phyloP scores from a whole-genome alignment of 106 monocot genomes.

The Allium sativum region DNA sequence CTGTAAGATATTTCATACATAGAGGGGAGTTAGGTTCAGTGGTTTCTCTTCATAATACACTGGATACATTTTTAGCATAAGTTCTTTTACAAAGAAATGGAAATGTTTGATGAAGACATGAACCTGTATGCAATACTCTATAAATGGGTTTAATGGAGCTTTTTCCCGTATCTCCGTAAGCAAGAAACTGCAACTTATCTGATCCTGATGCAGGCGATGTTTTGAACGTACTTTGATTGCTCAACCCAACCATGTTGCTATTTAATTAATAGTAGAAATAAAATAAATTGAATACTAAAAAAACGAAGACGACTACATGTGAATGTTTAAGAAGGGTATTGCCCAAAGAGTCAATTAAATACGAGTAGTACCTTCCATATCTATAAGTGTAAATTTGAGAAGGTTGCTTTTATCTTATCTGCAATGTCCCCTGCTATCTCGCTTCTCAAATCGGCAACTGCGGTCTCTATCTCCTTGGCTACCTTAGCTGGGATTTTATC shows the following conservation, averaged over 20 bases:
- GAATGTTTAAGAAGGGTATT: too few relatives aligned
- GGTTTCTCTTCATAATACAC: not conserved
- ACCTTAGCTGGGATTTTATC: too few relatives aligned
- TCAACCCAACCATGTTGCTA: slow-evolving; percentile 75
- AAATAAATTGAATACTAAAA: not conserved
- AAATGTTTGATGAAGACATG: not conserved
- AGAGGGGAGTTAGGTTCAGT: not conserved
- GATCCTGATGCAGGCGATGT: slow-evolving; percentile 61
- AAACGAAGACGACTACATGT: not conserved
- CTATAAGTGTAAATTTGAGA: slow-evolving; percentile 38
- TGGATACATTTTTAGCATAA: not conserved
- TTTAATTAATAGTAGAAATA: not conserved
- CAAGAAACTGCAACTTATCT: slow-evolving; percentile 31
- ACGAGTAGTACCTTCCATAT: slow-evolving; percentile 40
- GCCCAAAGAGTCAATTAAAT: not conserved
- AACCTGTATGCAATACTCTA: slow-evolving; percentile 77
- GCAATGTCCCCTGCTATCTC: too few relatives aligned
- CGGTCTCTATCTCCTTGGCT: too few relatives aligned
- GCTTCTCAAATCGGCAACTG: too few relatives aligned
- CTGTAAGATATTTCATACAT: slow-evolving; percentile 14
- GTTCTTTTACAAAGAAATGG: not conserved
- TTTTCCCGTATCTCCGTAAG: slow-evolving; percentile 82
- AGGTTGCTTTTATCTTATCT: too few relatives aligned
- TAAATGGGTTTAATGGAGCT: slow-evolving; percentile 52
- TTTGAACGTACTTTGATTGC: slow-evolving; percentile 32